A percentile compares a stretch with the other conserved stretches of the same genome.
Evolutionary conservation across 106 monocot genomes (phyloP).

Genomic region (Dioscorea dumetorum): DNA sequence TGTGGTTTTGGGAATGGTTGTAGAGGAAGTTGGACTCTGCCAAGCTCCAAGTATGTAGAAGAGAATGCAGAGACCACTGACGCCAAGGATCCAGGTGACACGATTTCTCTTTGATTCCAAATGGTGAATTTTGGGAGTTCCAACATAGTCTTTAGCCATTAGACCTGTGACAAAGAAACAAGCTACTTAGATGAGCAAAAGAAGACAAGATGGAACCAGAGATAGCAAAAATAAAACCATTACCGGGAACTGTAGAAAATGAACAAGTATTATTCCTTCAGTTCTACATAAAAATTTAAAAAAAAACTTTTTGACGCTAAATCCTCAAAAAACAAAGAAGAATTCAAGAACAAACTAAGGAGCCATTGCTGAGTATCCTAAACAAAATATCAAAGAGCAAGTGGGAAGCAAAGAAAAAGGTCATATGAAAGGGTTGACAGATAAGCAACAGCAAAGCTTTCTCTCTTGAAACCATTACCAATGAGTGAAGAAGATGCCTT

Average conservation of each 20-base stretch:
- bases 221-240: neutral
- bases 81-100: conserved; percentile 31
- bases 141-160: conserved; percentile 63
- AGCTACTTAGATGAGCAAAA: neutral
- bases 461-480: neutral
- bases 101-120: conserved; percentile 30
- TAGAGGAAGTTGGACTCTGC: conserved; percentile 28
- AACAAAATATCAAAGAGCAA: neutral
- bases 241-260: too few species aligned
- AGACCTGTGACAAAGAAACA: conserved; percentile 7
- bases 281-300: neutral
- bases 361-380: neutral
- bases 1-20: neutral
- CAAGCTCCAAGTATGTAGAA: conserved; percentile 77
- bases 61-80: conserved; percentile 43
- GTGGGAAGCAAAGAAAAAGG: neutral
- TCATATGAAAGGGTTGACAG: neutral
- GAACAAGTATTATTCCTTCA: too few species aligned
- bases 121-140: conserved; percentile 50
- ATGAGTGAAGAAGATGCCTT: too few species aligned
- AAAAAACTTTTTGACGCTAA: neutral
- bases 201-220: neutral
- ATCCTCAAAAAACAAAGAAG: neutral
- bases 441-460: neutral
- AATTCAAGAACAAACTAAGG: neutral